Conservation (phyloP, 495 filamentous ascomycete species). For the Articulospora tetracladia region DNA sequence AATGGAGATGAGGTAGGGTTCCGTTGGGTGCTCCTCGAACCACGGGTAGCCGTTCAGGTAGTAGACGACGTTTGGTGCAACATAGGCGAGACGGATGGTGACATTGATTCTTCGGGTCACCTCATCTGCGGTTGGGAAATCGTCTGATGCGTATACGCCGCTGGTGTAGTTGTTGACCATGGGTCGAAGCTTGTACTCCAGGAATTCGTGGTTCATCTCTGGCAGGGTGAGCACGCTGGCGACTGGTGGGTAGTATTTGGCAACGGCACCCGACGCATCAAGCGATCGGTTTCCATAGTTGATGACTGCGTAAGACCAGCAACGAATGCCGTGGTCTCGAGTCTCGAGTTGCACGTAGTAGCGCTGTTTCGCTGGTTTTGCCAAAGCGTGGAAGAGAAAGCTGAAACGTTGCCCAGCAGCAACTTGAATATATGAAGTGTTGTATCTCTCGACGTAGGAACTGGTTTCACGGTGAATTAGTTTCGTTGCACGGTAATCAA, state of each 20-base stretch:
- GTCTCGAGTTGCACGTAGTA: slow-evolving; percentile 53
- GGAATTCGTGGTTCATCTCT: slow-evolving; percentile 34
- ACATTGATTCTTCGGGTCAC: slow-evolving; percentile 45
- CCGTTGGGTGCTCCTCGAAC: slow-evolving; percentile 35
- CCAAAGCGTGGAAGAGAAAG: slow-evolving; percentile 39
- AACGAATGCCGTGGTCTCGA: slow-evolving; percentile 35
- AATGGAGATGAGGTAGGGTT: slow-evolving; percentile 51
- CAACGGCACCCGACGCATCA: background rate
- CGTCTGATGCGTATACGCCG: background rate
- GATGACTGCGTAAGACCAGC: slow-evolving; percentile 47
- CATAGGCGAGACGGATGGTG: slow-evolving; percentile 37
- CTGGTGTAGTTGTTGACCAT: slow-evolving; percentile 2
- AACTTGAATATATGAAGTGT: slow-evolving; percentile 44
- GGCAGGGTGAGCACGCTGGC: slow-evolving; percentile 32
- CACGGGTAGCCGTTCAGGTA: slow-evolving; percentile 44
- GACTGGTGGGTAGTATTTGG: slow-evolving; percentile 2
- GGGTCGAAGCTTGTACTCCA: slow-evolving; percentile 48
- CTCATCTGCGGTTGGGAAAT: slow-evolving; percentile 43
- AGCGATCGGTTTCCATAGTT: slow-evolving; percentile 32
- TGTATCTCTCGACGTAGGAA: slow-evolving; percentile 36
- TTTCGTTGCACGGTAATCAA: background rate
- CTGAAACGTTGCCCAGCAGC: slow-evolving; percentile 52
- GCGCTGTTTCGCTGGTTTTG: slow-evolving; percentile 32
- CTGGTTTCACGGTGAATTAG: slow-evolving; percentile 1
- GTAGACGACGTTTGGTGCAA: slow-evolving; percentile 29